phyloP scores from a whole-genome alignment of 345 rosid species.

The Nephelium lappaceum region DNA sequence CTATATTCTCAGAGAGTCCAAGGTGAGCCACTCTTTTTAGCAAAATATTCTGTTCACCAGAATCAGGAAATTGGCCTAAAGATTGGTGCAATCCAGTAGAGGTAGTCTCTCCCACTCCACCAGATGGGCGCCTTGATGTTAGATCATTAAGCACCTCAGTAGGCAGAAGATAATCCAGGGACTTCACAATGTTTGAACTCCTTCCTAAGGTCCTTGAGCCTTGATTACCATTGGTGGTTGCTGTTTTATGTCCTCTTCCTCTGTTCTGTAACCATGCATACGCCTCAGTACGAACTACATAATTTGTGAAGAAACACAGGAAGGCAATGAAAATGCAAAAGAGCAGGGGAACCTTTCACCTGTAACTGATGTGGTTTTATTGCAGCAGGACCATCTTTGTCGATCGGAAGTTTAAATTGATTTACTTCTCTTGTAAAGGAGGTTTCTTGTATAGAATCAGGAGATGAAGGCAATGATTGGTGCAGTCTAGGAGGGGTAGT shows the following conservation, averaged over 20 bases:
- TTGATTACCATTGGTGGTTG: constrained; percentile 21
- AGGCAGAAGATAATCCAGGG: constrained; percentile 35
- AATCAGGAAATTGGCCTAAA: constrained; percentile 22
- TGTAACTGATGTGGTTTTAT: constrained; percentile 27
- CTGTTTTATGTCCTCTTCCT: constrained; percentile 20
- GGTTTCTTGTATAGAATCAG: constrained; percentile 13
- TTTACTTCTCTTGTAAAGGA: constrained; percentile 17
- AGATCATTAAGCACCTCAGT: constrained; percentile 34
- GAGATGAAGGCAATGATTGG: constrained; percentile 12
- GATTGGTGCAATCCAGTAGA: constrained; percentile 27
- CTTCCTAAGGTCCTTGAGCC: constrained; percentile 25
- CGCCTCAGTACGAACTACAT: constrained; percentile 7
- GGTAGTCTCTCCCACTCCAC: constrained; percentile 25
- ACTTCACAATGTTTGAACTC: constrained; percentile 38
- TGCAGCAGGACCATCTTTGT: constrained; percentile 6
- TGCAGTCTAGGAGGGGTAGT: constrained; percentile 17
- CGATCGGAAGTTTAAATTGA: constrained; percentile 15
- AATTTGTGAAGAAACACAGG: constrained; percentile 14
- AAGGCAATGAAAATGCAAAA: constrained; percentile 12
- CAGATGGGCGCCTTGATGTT: constrained; percentile 23
- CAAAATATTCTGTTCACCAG: constrained; percentile 30
- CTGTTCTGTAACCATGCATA: constrained; percentile 31
- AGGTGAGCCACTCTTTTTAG: constrained; percentile 33
- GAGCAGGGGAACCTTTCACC: constrained; percentile 32
- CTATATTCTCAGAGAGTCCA: constrained; percentile 30